Evolutionary conservation across 495 filamentous ascomycete species (phyloP), one percentile per base, ranked within the genome.

Genomic region (Penicillium tannophilum): DNA sequence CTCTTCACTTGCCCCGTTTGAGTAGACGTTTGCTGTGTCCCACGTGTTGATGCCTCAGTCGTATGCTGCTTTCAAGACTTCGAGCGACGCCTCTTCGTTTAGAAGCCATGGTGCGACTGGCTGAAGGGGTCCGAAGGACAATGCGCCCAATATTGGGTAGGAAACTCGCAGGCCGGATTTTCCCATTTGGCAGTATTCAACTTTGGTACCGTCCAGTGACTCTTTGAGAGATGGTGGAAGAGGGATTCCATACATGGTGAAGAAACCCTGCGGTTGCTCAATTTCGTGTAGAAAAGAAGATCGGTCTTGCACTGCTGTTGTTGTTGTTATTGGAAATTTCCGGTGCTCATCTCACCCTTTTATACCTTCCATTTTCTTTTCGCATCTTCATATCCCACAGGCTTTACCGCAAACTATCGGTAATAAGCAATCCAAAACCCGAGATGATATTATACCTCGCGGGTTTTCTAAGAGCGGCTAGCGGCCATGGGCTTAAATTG

Each of bases 61-160:
- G 61, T 83, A 88, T 28, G 86, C 87, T 12, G 82, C 76, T 65
- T 89, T 85, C 55, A 90, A 76, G 17, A 90, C 67, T 8, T 80
- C 80, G 7, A 89, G 76, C 12, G 84, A 77, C 35, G 83, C 74
- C 12, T 78, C 85, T 65, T 88, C 86, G 54, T 79, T 72, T n/a
- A 87, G 56, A 20, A 84, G 79, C 86, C 86, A 90, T 1, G 70
- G 69, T 41, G 28, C 41, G 51, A 76, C 71, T 81, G 82, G 85
- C 35, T 75, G 14, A 0, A 69, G 54, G 48, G 73, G 73, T 6
- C 87, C 87, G 52, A 83, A 82, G 59, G 75, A 78, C 86, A 89
- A 88, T 44, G 78, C 77, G 0, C 86, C 87, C 20, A 90, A 73
- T 60, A 90, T 83, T 36, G 86, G 78, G 30, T 82, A 81, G 6